Conservation (phyloP, 1,284 basidiomycete genomes). For the Ceratobasidium papillatum region DNA sequence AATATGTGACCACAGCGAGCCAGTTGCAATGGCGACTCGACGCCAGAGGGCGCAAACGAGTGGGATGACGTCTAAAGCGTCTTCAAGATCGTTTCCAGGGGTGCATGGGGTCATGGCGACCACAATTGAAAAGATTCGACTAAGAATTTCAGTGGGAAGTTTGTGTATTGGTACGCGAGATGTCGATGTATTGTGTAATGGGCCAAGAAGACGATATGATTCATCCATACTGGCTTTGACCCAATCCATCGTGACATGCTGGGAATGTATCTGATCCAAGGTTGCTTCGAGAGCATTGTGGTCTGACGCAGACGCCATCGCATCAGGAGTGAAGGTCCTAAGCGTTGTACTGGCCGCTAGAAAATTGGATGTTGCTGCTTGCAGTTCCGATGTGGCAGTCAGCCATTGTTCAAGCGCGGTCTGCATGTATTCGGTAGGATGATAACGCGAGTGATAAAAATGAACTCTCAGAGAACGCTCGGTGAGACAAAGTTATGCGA, state of each 20-base stretch:
- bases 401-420: background rate
- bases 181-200: background rate
- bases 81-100: background rate
- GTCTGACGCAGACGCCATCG: background rate
- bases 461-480: no score
- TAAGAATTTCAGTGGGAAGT: background rate
- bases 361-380: background rate
- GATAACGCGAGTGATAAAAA: no score
- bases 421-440: no score
- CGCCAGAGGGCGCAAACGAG: background rate
- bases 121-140: background rate
- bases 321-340: background rate
- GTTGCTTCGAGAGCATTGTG: background rate
- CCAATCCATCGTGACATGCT: background rate
- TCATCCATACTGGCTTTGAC: background rate
- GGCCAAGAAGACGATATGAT: background rate
- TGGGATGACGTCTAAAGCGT: background rate
- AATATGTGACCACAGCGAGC: constrained; percentile 10
- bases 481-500: no score
- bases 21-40: background rate
- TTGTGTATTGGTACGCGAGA: background rate
- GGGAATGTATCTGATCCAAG: background rate
- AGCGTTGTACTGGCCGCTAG: background rate
- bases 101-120: background rate
- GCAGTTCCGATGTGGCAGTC: background rate